Percentiles rank a stretch among this genome's conserved stretches.
Conservation (phyloP, 805 yeast species). For the Spathaspora gorwiae region DNA sequence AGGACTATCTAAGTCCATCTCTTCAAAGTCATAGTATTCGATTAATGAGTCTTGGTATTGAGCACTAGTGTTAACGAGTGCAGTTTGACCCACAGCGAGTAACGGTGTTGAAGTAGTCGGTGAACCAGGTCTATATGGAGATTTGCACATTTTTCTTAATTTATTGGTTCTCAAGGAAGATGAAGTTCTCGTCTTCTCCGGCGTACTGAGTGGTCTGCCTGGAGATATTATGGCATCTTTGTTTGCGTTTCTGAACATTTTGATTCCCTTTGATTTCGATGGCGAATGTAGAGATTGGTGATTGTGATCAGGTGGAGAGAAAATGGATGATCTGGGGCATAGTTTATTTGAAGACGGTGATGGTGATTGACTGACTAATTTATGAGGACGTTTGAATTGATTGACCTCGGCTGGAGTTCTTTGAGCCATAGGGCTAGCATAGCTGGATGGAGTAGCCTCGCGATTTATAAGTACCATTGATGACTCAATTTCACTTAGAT, state of each 20-base stretch:
- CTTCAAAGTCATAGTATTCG: constrained; percentile 19
- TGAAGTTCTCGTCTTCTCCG: constrained; percentile 9
- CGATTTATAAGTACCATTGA: constrained; percentile 8
- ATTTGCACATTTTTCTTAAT: constrained; percentile 10
- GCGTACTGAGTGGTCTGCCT: constrained; percentile 11
- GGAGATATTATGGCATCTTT: constrained; percentile 32
- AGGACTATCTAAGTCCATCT: constrained; percentile 27
- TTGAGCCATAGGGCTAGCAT: constrained; percentile 7
- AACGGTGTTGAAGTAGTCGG: constrained; percentile 9
- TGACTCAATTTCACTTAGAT: constrained; percentile 22
- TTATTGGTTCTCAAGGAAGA: constrained; percentile 8
- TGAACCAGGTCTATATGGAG: constrained; percentile 2
- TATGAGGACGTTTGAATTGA: constrained; percentile 42
- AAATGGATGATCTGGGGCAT: constrained; percentile 1
- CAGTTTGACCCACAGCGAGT: not conserved
- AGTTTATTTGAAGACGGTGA: constrained; percentile 28
- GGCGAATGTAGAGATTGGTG: constrained; percentile 18
- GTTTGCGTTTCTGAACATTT: constrained; percentile 32
- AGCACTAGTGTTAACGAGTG: not conserved
- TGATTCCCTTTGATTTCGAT: constrained; percentile 26
- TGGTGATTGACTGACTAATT: constrained; percentile 40
- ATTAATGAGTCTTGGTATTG: not conserved
- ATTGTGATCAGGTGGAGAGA: not conserved
- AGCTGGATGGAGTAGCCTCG: constrained; percentile 11
- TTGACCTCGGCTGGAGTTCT: constrained; percentile 11